A percentile compares a stretch with the other conserved stretches of the same genome.
Evolutionary conservation across 352 stramenopile genomes (phyloP).

Genomic region (Phytophthora meadii): DNA sequence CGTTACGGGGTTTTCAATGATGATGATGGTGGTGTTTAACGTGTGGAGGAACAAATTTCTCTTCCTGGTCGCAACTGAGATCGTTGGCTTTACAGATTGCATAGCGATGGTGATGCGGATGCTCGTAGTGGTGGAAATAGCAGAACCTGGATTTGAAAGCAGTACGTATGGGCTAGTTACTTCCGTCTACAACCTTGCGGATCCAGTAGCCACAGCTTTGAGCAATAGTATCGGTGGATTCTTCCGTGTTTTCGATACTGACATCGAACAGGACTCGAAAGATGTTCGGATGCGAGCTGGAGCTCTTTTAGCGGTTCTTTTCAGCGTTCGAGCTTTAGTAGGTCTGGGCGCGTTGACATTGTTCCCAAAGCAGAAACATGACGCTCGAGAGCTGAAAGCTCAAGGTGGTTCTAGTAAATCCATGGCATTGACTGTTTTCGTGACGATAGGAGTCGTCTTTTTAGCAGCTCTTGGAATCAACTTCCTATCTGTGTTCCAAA

Average conservation of each 20-base stretch:
- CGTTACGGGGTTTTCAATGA: conserved; percentile 42
- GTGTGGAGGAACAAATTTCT: conserved; percentile 71
- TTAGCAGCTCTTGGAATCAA: conserved; percentile 58
- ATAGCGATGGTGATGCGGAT: conserved; percentile 80
- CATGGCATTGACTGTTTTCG: conserved; percentile 45
- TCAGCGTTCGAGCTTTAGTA: conserved; percentile 50
- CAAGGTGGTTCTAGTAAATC: conserved; percentile 49
- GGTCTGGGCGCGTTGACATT: conserved; percentile 56
- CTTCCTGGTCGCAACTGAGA: conserved; percentile 56
- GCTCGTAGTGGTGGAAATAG: conserved; percentile 82
- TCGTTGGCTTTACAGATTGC: conserved; percentile 68
- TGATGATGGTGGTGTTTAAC: conserved; percentile 64
- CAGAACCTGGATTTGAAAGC: conserved; percentile 77
- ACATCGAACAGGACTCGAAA: conserved; percentile 58
- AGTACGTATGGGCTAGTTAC: conserved; percentile 81
- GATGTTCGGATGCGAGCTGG: conserved; percentile 68
- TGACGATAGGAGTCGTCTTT: conserved; percentile 51
- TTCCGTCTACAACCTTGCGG: conserved; percentile 78
- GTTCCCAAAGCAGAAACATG: conserved; percentile 58
- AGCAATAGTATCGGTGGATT: conserved; percentile 64
- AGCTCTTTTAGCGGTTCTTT: conserved; percentile 63
- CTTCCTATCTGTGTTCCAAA: conserved; percentile 65
- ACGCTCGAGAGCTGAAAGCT: conserved; percentile 61
- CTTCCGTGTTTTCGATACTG: conserved; percentile 67
- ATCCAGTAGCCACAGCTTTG: conserved; percentile 59